Conservation (phyloP, 305 asterid genomes). For the Fraxinus greggii region DNA sequence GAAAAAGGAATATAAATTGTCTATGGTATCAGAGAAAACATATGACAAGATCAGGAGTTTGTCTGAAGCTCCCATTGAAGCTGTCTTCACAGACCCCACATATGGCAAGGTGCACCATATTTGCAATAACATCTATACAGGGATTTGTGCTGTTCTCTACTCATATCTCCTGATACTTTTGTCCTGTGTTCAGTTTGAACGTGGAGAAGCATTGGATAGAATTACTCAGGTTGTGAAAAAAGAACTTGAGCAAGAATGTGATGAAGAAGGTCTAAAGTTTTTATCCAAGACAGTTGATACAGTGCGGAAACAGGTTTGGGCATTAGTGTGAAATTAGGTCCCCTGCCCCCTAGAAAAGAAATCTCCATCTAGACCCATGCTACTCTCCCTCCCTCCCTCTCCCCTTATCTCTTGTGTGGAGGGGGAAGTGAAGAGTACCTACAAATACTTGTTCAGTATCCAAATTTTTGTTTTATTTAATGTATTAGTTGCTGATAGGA, state of each 20-base stretch:
- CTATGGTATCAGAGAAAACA: slow-evolving; percentile 63
- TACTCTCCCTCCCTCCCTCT: not conserved
- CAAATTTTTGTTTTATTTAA: not conserved
- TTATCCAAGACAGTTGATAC: slow-evolving; percentile 81
- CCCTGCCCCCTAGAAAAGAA: not conserved
- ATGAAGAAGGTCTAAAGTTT: slow-evolving; percentile 75
- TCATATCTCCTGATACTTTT: slow-evolving; percentile 20
- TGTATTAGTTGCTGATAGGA: not conserved
- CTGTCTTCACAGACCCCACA: slow-evolving; percentile 85
- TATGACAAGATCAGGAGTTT: slow-evolving; percentile 75
- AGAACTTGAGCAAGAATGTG: slow-evolving; percentile 72
- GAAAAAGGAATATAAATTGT: slow-evolving; percentile 74
- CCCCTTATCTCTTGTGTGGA: not conserved
- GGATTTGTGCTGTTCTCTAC: slow-evolving; percentile 8
- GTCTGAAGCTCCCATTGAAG: slow-evolving; percentile 80
- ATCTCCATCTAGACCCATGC: slow-evolving; percentile 14
- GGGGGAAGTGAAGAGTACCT: not conserved
- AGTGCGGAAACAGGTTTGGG: slow-evolving; percentile 81
- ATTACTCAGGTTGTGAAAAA: slow-evolving; percentile 67
- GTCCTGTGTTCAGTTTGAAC: slow-evolving; percentile 63
- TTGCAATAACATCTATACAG: slow-evolving; percentile 5
- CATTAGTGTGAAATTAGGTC: slow-evolving; percentile 16
- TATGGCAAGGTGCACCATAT: slow-evolving; percentile 74
- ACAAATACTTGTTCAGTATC: not conserved
- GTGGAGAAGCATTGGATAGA: slow-evolving; percentile 94